Evolutionary conservation across 371 early-diverging fungal genomes (phyloP).

Genomic region (Syncephalastrum contaminatum): DNA sequence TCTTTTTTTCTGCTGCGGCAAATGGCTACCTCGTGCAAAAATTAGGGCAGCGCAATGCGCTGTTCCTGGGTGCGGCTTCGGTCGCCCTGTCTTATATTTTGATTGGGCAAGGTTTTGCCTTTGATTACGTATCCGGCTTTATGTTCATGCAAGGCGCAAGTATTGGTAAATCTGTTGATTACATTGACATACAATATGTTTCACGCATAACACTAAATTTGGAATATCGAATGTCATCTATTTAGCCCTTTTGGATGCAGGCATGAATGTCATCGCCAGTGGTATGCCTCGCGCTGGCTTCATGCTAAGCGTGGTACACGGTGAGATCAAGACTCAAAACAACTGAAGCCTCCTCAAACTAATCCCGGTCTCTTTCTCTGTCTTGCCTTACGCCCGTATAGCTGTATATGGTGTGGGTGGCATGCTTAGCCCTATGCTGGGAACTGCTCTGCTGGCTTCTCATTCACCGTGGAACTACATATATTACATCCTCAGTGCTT

Average conservation of each 20-base stretch:
- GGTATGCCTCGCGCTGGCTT: slow-evolving; percentile 19
- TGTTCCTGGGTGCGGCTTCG: slow-evolving; percentile 10
- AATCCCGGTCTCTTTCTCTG: too few relatives aligned
- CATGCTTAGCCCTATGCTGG: slow-evolving; percentile 17
- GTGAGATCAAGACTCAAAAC: slow-evolving; percentile 3
- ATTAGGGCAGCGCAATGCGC: slow-evolving; percentile 10
- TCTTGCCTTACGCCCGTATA: neutral
- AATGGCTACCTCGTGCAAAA: slow-evolving; percentile 24
- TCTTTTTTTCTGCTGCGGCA: slow-evolving; percentile 14
- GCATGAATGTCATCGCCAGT: slow-evolving; percentile 20
- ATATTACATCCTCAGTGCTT: slow-evolving; percentile 9
- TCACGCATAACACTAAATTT: too few relatives aligned
- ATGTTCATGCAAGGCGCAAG: slow-evolving; percentile 22
- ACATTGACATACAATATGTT: too few relatives aligned
- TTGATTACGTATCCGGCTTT: slow-evolving; percentile 13
- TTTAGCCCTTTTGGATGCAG: slow-evolving; percentile 17
- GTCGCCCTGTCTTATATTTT: slow-evolving; percentile 10
- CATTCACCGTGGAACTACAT: slow-evolving; percentile 13
- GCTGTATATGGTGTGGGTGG: slow-evolving; percentile 20
- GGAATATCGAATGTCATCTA: too few relatives aligned
- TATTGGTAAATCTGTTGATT: neutral
- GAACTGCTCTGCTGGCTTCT: slow-evolving; percentile 10
- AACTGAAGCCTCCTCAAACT: too few relatives aligned
- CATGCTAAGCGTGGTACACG: slow-evolving; percentile 23
- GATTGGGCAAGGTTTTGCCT: slow-evolving; percentile 12